Base-by-base conservation (phyloP, 1,284 basidiomycete species). In the Laetiporus sulphureus region DNA sequence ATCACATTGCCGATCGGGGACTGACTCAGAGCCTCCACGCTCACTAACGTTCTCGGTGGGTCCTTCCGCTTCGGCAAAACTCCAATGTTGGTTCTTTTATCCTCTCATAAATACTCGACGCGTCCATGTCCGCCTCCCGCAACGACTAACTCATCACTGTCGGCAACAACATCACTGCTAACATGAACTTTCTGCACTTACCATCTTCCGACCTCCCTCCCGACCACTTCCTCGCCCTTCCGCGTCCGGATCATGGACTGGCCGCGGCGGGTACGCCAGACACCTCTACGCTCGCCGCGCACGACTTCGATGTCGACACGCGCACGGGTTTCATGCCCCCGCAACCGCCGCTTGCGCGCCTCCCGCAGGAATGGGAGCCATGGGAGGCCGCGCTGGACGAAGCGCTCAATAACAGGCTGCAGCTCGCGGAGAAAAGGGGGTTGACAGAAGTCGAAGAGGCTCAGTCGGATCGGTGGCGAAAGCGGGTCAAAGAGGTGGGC, bases 281-380 rank as follows among this genome's bases (percentile, higher is more conserved):
- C 61, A 90, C 85, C 3, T 80, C 87, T 10, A 92, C 91, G 3
- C 78, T 93, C 41, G 89, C 91, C 11, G 85, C 90, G 3, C 90
- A 93, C 59, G 93, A 97, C 69, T 97, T 92, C 68, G 92, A 96
- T 60, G 86, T 97, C 50, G 90, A 95, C 58, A 89, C 89, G 2
- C 72, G 83, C 18, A 91, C 91, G 0, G 94, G 94, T 0, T 97
- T 98, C 60, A 79, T 97, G 72, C 93, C 94, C 1, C 86, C 88
- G 0, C 75, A 85, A 23, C 74, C 77, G 1, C 91, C 92, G 1
- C 56, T 91, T 0, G 53, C 61, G 29, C 73, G 82, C 8, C 72
- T 97, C 1, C 73, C 76, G 0, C 51, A 47, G 1, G 61, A 67
- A 41, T 92, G 81, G 71, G 79, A 79, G 25, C 53, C 71, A 15